Evolutionary conservation across 192 early-diverging fungal genomes (phyloP), one percentile per base, ranked within the genome.

Genomic region (Coemansia sp.): DNA sequence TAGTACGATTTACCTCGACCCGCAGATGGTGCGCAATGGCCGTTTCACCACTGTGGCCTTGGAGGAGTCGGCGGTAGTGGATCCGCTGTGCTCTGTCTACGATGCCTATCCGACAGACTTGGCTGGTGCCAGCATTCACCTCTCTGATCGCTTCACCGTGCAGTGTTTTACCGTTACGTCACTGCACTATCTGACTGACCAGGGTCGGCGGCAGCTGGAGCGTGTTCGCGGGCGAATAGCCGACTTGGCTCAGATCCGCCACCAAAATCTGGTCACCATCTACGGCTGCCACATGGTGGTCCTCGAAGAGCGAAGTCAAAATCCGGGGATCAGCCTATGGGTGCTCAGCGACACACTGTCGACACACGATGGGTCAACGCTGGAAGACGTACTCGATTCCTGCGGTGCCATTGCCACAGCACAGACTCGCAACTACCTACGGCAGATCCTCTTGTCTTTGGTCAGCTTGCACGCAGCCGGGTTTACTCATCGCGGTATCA

Each of bases 381-480:
- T 93, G 24, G 85, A 87, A 66, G 87, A 89, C 62, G 77, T 90
- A 47, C 76, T 93, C 10, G 86, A 86, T 53, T 87, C 87, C 39
- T 91, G 91, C 71, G 90, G 91, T 2, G 65, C 87, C 6, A 71
- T 91, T 15, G 87, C 86, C 7, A 60, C 88, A 36, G 62, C 79
- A 13, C 83, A 89, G 53, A 81, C 88, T 1, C 75, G 88, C 47
- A 84, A 82, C 29, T 93, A 93, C 43, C 74, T 91, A 74, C 87
- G 86, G 13, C 91, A 93, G 12, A 83, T 93, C 0, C 71, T 93
- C 18, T 81, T 87, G 67, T 87, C 85, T 1, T 73, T 93, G 9
- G 82, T 87, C 16, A 84, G 88, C 66, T 64, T 93, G 33, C 92
- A 93, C 50, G 60, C 86, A 1, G 89, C 87, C 11, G 90, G 89